Conservation (phyloP, 768 basidiomycete genomes). For the Russula abietina region DNA sequence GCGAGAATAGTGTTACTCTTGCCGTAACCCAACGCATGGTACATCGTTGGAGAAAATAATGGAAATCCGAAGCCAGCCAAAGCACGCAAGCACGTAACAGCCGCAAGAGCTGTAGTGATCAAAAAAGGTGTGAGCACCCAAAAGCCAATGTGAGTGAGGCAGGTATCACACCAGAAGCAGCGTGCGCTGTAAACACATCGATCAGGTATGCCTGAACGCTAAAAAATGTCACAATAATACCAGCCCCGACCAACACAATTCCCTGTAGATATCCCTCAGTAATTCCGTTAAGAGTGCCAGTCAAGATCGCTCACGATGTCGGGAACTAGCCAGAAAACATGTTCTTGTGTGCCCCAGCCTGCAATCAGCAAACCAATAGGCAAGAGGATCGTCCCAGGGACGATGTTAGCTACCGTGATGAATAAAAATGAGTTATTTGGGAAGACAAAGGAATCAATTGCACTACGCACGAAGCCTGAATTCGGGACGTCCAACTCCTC, state of each 20-base stretch:
- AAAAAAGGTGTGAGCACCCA: background rate
- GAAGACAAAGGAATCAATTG: background rate
- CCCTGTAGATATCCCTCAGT: constrained; percentile 41
- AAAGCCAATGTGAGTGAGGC: constrained; percentile 1
- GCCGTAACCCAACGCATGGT: too few species aligned
- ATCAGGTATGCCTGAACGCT: too few species aligned
- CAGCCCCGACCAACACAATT: too few species aligned
- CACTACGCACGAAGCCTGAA: constrained; percentile 41
- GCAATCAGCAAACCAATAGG: constrained; percentile 63
- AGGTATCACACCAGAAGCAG: too few species aligned
- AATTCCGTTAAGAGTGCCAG: too few species aligned
- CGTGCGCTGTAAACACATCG: too few species aligned
- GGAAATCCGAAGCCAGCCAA: constrained; percentile 72
- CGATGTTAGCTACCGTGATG: constrained; percentile 43
- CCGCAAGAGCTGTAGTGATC: constrained; percentile 49
- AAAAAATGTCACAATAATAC: too few species aligned
- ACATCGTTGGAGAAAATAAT: constrained; percentile 71
- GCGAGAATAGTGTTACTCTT: too few species aligned
- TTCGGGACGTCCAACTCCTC: too few species aligned
- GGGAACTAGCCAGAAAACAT: constrained; percentile 68
- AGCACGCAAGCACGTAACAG: constrained; percentile 57
- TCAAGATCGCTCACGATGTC: too few species aligned
- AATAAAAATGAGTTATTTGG: background rate
- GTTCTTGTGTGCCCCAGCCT: constrained; percentile 60
- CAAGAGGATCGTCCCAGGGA: constrained; percentile 51